Conservation (phyloP, 345 rosid genomes). For the Camelina sativa region DNA sequence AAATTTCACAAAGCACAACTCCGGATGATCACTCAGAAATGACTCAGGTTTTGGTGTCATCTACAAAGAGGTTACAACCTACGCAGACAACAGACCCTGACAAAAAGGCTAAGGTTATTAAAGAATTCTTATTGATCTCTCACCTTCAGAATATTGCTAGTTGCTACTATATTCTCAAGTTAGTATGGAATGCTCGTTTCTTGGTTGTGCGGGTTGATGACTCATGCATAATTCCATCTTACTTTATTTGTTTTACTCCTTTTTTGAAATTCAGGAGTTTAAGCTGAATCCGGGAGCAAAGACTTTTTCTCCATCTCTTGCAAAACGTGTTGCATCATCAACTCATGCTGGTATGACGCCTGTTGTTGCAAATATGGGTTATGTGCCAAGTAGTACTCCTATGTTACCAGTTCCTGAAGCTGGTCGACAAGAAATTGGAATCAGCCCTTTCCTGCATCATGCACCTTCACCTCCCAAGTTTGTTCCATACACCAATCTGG, state of each 20-base stretch:
- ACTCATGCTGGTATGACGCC: slow-evolving; percentile 49
- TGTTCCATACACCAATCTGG: slow-evolving; percentile 54
- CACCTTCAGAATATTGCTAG: neutral
- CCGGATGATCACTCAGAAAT: slow-evolving; percentile 47
- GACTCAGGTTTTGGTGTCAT: slow-evolving; percentile 41
- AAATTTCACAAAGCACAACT: slow-evolving; percentile 34
- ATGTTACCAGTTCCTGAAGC: slow-evolving; percentile 54
- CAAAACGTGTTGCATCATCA: slow-evolving; percentile 53
- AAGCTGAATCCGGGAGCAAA: slow-evolving; percentile 91
- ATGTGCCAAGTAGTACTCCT: slow-evolving; percentile 59
- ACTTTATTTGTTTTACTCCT: slow-evolving; percentile 21
- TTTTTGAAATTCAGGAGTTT: slow-evolving; percentile 59
- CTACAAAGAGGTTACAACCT: slow-evolving; percentile 51
- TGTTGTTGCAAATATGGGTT: slow-evolving; percentile 53
- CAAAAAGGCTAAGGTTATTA: slow-evolving; percentile 62
- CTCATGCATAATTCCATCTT: slow-evolving; percentile 1
- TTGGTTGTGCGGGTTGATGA: slow-evolving; percentile 13
- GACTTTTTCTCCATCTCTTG: slow-evolving; percentile 71
- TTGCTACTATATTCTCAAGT: slow-evolving; percentile 16
- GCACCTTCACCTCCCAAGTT: slow-evolving; percentile 61
- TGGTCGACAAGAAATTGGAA: slow-evolving; percentile 60
- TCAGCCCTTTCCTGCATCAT: slow-evolving; percentile 57
- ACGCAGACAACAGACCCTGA: slow-evolving; percentile 43
- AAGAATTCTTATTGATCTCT: neutral
- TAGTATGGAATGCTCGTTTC: slow-evolving; percentile 3